A percentile compares a stretch with the other conserved stretches of the same genome.
Evolutionary conservation across 2,329 filamentous ascomycete genomes (phyloP).

Genomic region (Westerdykella sp.): DNA sequence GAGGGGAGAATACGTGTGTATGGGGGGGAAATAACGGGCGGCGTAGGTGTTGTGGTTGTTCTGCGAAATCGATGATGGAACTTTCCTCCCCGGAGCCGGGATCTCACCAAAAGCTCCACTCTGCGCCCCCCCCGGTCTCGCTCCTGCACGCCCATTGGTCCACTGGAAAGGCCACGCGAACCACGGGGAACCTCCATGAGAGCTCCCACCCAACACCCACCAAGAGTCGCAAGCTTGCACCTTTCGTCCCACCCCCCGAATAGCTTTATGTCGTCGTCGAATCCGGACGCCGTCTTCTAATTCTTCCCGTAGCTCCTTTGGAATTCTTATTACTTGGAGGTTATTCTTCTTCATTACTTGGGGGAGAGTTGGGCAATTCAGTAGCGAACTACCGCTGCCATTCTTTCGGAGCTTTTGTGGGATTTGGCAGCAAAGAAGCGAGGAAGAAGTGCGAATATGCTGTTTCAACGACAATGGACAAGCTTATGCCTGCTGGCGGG

Average conservation of each 20-base stretch:
- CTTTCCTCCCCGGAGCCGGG: neutral
- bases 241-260: conserved; percentile 10
- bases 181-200: conserved; percentile 5
- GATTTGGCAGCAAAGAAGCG: conserved; percentile 3
- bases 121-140: neutral
- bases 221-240: conserved; percentile 1
- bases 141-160: neutral
- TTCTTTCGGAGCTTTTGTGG: conserved; percentile 16
- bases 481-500: conserved; percentile 35
- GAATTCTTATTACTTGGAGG: conserved; percentile 17
- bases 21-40: neutral
- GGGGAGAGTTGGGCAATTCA: no score
- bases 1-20: neutral
- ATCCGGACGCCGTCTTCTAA: conserved; percentile 12
- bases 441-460: conserved; percentile 21
- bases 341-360: conserved; percentile 9
- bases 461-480: conserved; percentile 31
- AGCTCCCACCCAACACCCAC: conserved; percentile 3
- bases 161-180: conserved; percentile 29
- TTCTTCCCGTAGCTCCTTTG: conserved; percentile 15
- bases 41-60: neutral
- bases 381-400: conserved; percentile 7
- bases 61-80: neutral
- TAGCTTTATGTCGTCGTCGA: conserved; percentile 20
- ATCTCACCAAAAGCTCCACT: no score